A percentile compares a stretch with the other conserved stretches of the same genome.
Conservation (phyloP, 805 yeast species). For the Pichia paraexigua region DNA sequence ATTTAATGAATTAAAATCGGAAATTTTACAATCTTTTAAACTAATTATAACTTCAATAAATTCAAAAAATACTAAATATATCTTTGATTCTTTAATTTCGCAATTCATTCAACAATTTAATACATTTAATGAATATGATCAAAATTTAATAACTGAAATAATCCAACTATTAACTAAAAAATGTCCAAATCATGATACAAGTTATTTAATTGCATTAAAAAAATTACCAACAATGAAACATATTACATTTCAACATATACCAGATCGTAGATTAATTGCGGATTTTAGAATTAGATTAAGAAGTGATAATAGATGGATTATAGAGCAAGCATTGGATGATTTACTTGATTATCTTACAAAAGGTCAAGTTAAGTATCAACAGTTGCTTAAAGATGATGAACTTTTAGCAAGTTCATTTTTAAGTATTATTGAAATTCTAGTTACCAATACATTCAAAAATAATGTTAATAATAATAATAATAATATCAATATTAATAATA, state of each 20-base stretch:
- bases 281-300: conserved; percentile 50
- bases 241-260: conserved; percentile 3
- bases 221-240: conserved; percentile 4
- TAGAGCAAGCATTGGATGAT: conserved; percentile 63
- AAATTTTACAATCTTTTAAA: conserved; percentile 63
- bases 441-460: conserved; percentile 48
- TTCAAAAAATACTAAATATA: conserved; percentile 48
- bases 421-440: conserved; percentile 19
- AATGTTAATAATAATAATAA: conserved; percentile 28
- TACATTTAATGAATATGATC: conserved; percentile 40
- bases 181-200: conserved; percentile 5
- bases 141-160: conserved; percentile 33
- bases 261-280: conserved; percentile 13
- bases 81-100: conserved; percentile 69
- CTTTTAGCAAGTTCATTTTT: conserved; percentile 32
- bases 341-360: conserved; percentile 44
- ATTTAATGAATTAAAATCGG: conserved; percentile 47
- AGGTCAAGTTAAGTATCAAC: conserved; percentile 43
- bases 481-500: conserved; percentile 16
- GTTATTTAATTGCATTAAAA: conserved; percentile 6
- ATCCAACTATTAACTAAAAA: conserved; percentile 2
- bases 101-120: conserved; percentile 63
- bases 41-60: conserved; percentile 50
- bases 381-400: conserved; percentile 30
- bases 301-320: conserved; percentile 63